These are phyloP conservation scores for Persicaria maculosa DNA, from an alignment of 148 eudicot species.

Conservation along the genomic window DNA sequence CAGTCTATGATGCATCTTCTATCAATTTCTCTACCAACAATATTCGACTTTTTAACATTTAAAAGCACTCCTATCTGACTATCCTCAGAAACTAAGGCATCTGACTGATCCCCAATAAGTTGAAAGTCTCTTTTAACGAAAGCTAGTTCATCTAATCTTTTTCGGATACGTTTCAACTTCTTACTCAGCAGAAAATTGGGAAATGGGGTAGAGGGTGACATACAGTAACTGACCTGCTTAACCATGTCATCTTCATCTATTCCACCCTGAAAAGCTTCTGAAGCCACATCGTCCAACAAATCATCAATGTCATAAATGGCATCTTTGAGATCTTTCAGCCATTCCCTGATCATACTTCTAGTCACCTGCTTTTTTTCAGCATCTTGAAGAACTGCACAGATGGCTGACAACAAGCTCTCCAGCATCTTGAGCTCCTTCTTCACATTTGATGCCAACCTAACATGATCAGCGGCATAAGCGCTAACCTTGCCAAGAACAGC, in stretches of 20 bases:
- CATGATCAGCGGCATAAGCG: slow-evolving; percentile 10
- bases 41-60: not conserved
- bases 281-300: slow-evolving; percentile 22
- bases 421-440: slow-evolving; percentile 17
- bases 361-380: slow-evolving; percentile 21
- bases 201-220: slow-evolving; percentile 9
- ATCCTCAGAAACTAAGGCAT: not conserved
- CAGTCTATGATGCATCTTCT: slow-evolving; percentile 5
- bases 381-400: slow-evolving; percentile 19
- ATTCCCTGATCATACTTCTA: slow-evolving; percentile 13
- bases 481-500: slow-evolving; percentile 12
- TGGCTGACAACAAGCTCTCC: not conserved
- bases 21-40: slow-evolving; percentile 10
- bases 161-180: slow-evolving; percentile 13
- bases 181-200: slow-evolving; percentile 9
- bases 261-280: slow-evolving; percentile 15
- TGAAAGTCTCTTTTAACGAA: slow-evolving; percentile 14
- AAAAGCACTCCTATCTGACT: not conserved
- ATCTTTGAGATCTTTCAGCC: slow-evolving; percentile 25
- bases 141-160: slow-evolving; percentile 14
- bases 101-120: slow-evolving; percentile 10
- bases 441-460: slow-evolving; percentile 7
- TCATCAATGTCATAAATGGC: slow-evolving; percentile 26
- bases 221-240: slow-evolving; percentile 10
- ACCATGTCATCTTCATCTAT: not conserved